Conservation (phyloP, 1,139 yeast genomes). For the Kodamaea fungicola region DNA sequence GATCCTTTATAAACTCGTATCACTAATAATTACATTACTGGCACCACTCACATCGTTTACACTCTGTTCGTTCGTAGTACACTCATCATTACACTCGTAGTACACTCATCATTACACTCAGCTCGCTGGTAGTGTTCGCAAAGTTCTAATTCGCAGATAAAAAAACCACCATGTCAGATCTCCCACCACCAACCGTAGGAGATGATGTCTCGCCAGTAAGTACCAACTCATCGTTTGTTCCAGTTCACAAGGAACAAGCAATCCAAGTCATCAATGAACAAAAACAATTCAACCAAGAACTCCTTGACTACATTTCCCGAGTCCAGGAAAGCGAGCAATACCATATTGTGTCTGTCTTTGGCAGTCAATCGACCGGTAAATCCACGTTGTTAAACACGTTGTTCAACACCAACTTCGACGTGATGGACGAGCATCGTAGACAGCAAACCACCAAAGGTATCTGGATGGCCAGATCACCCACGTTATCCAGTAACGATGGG, state of each 20-base stretch:
- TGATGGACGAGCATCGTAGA: conserved; percentile 79
- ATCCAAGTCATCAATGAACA: conserved; percentile 79
- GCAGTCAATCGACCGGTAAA: conserved; percentile 95
- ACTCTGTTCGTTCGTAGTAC: background rate
- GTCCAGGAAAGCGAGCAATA: conserved; percentile 56
- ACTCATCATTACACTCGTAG: background rate
- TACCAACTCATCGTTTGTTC: conserved; percentile 42
- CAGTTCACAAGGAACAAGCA: conserved; percentile 39
- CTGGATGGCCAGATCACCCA: conserved; percentile 74
- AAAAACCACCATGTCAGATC: conserved; percentile 6
- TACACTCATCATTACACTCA: background rate
- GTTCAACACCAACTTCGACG: conserved; percentile 85
- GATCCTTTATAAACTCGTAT: too few relatives aligned
- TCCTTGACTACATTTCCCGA: conserved; percentile 38
- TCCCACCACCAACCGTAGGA: conserved; percentile 10
- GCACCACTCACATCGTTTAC: too few relatives aligned
- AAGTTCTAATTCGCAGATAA: too few relatives aligned
- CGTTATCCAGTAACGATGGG: conserved; percentile 23
- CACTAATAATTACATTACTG: too few relatives aligned
- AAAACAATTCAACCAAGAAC: conserved; percentile 53
- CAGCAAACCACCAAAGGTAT: conserved; percentile 95
- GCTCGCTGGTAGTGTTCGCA: too few relatives aligned
- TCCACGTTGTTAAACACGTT: conserved; percentile 82
- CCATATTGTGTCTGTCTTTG: conserved; percentile 92
- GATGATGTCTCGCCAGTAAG: conserved; percentile 17